Conservation (phyloP, 768 basidiomycete species). For the Macrolepiota albuminosa region DNA sequence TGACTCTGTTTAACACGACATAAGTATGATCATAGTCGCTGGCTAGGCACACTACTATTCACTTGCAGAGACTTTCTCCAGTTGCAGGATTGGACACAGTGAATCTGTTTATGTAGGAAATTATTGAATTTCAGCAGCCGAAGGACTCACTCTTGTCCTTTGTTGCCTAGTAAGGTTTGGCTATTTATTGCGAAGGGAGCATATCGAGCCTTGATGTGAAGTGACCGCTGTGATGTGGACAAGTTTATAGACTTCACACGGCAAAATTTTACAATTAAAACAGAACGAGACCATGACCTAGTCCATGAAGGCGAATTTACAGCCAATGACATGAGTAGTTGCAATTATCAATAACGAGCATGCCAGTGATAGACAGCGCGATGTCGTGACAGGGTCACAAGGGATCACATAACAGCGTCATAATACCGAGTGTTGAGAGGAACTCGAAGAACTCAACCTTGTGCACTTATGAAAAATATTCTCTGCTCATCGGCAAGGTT, state of each 20-base stretch:
- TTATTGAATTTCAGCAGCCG: neutral
- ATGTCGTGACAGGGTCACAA: neutral
- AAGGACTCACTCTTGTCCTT: conserved; percentile 18
- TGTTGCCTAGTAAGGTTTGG: neutral
- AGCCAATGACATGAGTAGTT: neutral
- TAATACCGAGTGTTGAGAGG: neutral
- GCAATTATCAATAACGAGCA: neutral
- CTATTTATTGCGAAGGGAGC: neutral
- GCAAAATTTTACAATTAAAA: neutral
- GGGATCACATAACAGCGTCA: neutral
- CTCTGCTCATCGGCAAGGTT: neutral
- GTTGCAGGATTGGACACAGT: conserved; percentile 65
- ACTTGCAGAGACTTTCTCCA: conserved; percentile 55
- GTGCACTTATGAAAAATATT: neutral
- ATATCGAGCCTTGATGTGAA: conserved; percentile 12
- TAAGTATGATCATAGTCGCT: neutral
- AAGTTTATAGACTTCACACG: neutral
- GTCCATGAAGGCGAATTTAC: neutral
- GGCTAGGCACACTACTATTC: conserved; percentile 17
- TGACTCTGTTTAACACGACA: conserved; percentile 37
- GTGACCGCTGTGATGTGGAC: conserved; percentile 4
- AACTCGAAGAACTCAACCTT: neutral
- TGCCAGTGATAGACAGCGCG: neutral
- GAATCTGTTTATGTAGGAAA: conserved; percentile 30
- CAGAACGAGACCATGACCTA: neutral